These are phyloP conservation scores for Chamaecrista fasciculata DNA, from an alignment of 306 rosid species.

Conservation along the genomic window DNA sequence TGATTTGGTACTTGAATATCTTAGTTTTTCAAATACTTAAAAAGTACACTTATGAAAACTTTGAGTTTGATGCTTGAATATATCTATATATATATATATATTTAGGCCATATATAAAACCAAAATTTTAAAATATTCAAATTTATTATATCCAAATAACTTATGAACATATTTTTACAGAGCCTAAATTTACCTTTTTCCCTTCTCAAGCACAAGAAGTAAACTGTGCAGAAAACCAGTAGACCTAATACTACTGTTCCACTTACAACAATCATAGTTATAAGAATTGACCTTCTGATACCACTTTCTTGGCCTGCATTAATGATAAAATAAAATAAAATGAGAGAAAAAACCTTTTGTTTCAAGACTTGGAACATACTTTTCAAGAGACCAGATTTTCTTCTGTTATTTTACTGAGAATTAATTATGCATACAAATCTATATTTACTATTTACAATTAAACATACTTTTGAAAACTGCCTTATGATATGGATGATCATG, in stretches of 20 bases:
- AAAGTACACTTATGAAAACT: no score
- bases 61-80: no score
- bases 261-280: constrained; percentile 4
- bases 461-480: background rate
- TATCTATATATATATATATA: no score
- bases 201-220: constrained; percentile 33
- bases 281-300: constrained; percentile 16
- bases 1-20: no score
- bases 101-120: no score
- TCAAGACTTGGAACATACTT: background rate
- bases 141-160: no score
- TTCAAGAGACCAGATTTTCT: background rate
- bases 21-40: no score
- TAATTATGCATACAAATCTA: background rate
- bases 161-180: no score
- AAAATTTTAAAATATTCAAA: no score
- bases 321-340: constrained; percentile 1
- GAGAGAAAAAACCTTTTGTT: background rate
- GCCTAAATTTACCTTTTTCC: constrained; percentile 18
- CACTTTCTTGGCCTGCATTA: constrained; percentile 26
- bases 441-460: background rate
- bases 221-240: constrained; percentile 23
- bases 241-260: background rate
- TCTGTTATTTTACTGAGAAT: background rate
- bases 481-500: no score